A percentile compares a stretch with the other conserved stretches of the same genome.
Evolutionary conservation across 139 green algal genomes (phyloP).

Genomic region (Zygnema circumcarinatum): DNA sequence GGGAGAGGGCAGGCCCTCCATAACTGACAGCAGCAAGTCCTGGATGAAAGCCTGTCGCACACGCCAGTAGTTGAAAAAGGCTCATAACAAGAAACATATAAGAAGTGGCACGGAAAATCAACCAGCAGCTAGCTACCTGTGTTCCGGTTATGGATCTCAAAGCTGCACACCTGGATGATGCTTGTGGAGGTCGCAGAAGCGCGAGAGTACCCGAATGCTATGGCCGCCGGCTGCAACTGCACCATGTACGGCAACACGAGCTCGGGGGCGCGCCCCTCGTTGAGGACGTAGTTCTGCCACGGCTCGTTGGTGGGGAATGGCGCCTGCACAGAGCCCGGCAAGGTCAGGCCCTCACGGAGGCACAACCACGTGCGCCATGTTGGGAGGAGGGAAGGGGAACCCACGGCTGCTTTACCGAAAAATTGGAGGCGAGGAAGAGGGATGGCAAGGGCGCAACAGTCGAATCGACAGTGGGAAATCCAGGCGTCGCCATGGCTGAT

Average conservation of each 20-base stretch:
- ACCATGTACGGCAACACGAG: constrained; percentile 35
- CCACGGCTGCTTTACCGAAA: background rate
- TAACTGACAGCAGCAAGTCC: constrained; percentile 2
- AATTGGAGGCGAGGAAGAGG: constrained; percentile 2
- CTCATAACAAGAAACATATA: background rate
- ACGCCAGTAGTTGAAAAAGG: constrained; percentile 3
- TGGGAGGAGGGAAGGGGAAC: background rate
- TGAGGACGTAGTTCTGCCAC: constrained; percentile 51
- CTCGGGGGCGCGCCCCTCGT: constrained; percentile 16
- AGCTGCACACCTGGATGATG: constrained; percentile 21
- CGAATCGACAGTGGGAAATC: constrained; percentile 13
- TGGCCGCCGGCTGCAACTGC: background rate
- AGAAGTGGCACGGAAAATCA: background rate
- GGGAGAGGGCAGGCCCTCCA: constrained; percentile 28
- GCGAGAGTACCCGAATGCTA: constrained; percentile 3
- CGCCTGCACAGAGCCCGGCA: background rate
- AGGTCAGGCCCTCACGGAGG: background rate
- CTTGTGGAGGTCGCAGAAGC: background rate
- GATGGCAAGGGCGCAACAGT: constrained; percentile 4
- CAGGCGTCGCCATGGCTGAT: constrained; percentile 5
- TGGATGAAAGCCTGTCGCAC: constrained; percentile 50
- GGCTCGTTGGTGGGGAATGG: constrained; percentile 41
- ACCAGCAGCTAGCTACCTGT: background rate
- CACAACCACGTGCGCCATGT: background rate
- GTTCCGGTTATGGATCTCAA: background rate